Percentiles rank a stretch among this genome's conserved stretches.
phyloP scores from a whole-genome alignment of 139 green algal genomes.

The Pseudopediastrum boryanum region DNA sequence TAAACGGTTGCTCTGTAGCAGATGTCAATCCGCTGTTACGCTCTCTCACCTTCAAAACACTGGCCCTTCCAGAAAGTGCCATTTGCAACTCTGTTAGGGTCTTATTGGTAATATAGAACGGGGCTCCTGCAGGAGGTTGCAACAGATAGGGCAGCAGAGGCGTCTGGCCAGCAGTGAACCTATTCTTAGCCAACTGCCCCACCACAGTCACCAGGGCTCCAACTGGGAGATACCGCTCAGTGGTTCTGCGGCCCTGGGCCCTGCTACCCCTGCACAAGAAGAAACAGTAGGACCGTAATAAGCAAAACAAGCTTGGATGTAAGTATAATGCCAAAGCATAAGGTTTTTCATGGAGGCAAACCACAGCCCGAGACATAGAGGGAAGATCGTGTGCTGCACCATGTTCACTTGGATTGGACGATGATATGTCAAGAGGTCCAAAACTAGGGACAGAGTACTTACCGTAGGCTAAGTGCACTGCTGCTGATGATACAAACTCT shows the following conservation, averaged over 20 bases:
- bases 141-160: slow-evolving; percentile 4
- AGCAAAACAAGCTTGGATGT: not conserved
- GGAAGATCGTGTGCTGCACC: too few species aligned
- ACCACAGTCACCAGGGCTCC: slow-evolving; percentile 55
- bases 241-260: slow-evolving; percentile 30
- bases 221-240: slow-evolving; percentile 49
- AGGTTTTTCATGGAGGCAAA: not conserved
- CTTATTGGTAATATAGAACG: slow-evolving; percentile 34
- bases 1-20: too few species aligned
- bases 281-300: not conserved
- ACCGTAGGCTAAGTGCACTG: too few species aligned
- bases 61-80: not conserved
- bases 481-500: too few species aligned
- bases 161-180: not conserved
- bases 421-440: too few species aligned
- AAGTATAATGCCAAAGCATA: not conserved
- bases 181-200: slow-evolving; percentile 46
- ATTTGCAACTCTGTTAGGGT: slow-evolving; percentile 27
- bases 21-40: too few species aligned
- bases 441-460: too few species aligned
- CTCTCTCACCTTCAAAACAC: not conserved
- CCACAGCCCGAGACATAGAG: not conserved
- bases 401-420: too few species aligned
- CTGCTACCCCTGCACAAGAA: slow-evolving; percentile 14
- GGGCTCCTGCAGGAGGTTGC: slow-evolving; percentile 2